Percentiles rank a stretch among this genome's conserved stretches.
phyloP scores from a whole-genome alignment of 306 rosid species.

The Medicago truncatula region MtrunA17r5.0-ANR NC_053048.1:54229501-54230000 shows the following conservation, averaged over 20 bases:
- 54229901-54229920: conserved; percentile 39
- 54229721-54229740: conserved; percentile 79
- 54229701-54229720: conserved; percentile 80
- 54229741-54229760: conserved; percentile 88
- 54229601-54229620: conserved; percentile 80
- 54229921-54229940: conserved; percentile 45
- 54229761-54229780: conserved; percentile 49
- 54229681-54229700: conserved; percentile 66
- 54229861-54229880: background rate
- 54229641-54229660: conserved; percentile 80
- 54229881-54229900: conserved; percentile 59
- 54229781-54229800: conserved; percentile 66
- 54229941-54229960: conserved; percentile 64
- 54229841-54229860: background rate
- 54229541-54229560: conserved; percentile 52
- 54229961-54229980: conserved; percentile 73
- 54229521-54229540: conserved; percentile 58
- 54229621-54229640: conserved; percentile 63
- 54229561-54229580: conserved; percentile 65
- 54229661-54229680: conserved; percentile 66
- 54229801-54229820: conserved; percentile 51
- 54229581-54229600: conserved; percentile 89
- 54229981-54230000: conserved; percentile 58
- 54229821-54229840: background rate
- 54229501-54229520: conserved; percentile 67